Base-by-base conservation (phyloP, 805 yeast species). In the Debaryomyces castellii region DNA sequence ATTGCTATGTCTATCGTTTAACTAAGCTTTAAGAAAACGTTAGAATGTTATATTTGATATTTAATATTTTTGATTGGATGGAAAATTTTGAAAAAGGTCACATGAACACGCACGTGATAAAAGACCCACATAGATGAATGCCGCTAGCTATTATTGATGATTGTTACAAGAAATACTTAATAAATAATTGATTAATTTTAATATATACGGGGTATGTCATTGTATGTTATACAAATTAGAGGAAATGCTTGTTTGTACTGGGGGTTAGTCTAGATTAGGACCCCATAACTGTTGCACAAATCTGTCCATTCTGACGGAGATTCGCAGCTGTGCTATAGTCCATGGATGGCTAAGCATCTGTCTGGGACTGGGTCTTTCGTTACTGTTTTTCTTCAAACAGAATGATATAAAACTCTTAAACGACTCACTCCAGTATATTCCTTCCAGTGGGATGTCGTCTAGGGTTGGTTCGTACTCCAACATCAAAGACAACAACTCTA, bases 311-410 rank as follows among this genome's bases (percentile, higher is more conserved):
- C 83, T 80, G 12, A 92, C 95, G 41, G 69, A 74, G 60, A 83
- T 82, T 51, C 69, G 76, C 67, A 80, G 79, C 68, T 88, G 96
- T 1, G 90, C 89, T 14, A 79, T 67, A 45, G 89, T 74, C 99
- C 99, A 94, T 2, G 97, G 97, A 70, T 94, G 99, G 43, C 73
- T 77, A 39, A 94, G 74, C 92, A 94, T 87, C 62, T 94, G 97
- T 55, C 94, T 76, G 7, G 99, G 99, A 41, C 91, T 82, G 9
- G 98, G 97, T 46, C 99, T 73, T 51, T 84, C 84, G 24, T 73
- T 77, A 35, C 89, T 82, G 50, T 89, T 88, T 57, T 90, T 92
- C 51, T 80, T 88, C 48, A 94, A 70, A 58, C 96, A 89, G 55
- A 85, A 86, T 41, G 79, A 79, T 35, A 94, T 74, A 54, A 94